Evolutionary conservation across 2,329 filamentous ascomycete species (phyloP).

Genomic region (Fusarium sp.): DNA sequence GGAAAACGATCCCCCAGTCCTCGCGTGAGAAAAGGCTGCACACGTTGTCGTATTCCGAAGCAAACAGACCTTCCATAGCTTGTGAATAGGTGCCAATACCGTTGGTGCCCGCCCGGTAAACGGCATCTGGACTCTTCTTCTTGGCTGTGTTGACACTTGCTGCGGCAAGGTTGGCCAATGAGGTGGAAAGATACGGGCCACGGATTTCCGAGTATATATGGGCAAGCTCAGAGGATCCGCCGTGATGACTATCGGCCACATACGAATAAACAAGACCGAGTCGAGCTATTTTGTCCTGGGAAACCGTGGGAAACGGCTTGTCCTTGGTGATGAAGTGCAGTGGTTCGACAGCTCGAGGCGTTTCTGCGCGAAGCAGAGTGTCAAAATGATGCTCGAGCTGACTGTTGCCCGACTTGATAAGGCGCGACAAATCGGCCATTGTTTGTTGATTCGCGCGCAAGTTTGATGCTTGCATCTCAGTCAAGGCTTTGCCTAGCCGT

Average conservation of each 20-base stretch:
- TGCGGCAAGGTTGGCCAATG: conserved; percentile 86
- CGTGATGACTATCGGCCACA: conserved; percentile 72
- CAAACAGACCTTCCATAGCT: conserved; percentile 87
- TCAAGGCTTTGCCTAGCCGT: conserved; percentile 85
- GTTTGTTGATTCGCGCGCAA: conserved; percentile 92
- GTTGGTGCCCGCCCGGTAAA: conserved; percentile 90
- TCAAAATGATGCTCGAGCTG: conserved; percentile 90
- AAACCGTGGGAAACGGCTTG: conserved; percentile 83
- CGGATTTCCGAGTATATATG: conserved; percentile 88
- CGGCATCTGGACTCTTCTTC: conserved; percentile 82
- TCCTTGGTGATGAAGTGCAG: conserved; percentile 94
- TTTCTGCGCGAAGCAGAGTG: conserved; percentile 79
- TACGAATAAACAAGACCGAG: conserved; percentile 84
- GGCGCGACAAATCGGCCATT: conserved; percentile 80
- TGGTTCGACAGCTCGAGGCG: conserved; percentile 85
- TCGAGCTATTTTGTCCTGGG: conserved; percentile 80
- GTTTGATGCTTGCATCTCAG: conserved; percentile 90
- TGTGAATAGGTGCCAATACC: conserved; percentile 91
- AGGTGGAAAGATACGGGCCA: conserved; percentile 85
- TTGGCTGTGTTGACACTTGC: conserved; percentile 88
- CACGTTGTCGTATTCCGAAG: conserved; percentile 92
- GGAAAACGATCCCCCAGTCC: conserved; percentile 85
- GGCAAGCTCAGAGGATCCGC: conserved; percentile 72
- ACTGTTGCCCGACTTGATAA: conserved; percentile 83
- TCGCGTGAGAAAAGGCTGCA: conserved; percentile 87